Percentiles rank a stretch among this genome's conserved stretches.
Evolutionary conservation across 192 early-diverging fungal genomes (phyloP).

Genomic region (Glomus cerebriforme): DNA sequence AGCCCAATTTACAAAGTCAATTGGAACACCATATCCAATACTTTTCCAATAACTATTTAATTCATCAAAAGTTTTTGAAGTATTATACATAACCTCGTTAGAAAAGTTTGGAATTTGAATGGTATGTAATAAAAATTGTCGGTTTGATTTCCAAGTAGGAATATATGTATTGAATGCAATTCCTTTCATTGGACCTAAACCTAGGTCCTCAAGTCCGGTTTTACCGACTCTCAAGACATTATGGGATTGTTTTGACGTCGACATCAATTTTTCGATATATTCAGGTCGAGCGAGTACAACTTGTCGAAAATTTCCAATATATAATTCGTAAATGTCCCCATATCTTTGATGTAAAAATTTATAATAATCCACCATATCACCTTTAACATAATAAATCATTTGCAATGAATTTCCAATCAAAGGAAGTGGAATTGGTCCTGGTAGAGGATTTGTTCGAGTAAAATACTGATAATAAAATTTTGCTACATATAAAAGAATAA

Average conservation of each 20-base stretch:
- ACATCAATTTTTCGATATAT: not conserved
- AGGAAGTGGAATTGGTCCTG: conserved; percentile 15
- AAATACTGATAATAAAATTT: conserved; percentile 18
- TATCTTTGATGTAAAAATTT: not conserved
- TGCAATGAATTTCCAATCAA: not conserved
- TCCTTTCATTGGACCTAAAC: too few species aligned
- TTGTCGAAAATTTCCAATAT: not conserved
- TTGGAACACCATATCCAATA: not conserved
- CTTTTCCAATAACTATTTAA: not conserved
- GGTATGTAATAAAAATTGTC: not conserved
- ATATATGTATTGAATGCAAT: not conserved
- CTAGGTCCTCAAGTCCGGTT: not conserved
- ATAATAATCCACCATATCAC: not conserved
- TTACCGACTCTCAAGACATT: not conserved
- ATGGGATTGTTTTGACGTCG: not conserved
- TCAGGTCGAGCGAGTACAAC: not conserved
- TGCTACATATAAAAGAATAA: too few species aligned
- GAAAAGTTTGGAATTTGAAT: not conserved
- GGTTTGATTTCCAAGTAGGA: not conserved
- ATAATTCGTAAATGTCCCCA: conserved; percentile 18
- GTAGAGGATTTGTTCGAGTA: not conserved
- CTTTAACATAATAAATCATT: not conserved
- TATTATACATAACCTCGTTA: not conserved
- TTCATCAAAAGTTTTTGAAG: not conserved
- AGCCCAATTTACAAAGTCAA: not conserved